phyloP scores from a whole-genome alignment of 2,329 filamentous ascomycete species.

The Colletotrichum magnum region DNA sequence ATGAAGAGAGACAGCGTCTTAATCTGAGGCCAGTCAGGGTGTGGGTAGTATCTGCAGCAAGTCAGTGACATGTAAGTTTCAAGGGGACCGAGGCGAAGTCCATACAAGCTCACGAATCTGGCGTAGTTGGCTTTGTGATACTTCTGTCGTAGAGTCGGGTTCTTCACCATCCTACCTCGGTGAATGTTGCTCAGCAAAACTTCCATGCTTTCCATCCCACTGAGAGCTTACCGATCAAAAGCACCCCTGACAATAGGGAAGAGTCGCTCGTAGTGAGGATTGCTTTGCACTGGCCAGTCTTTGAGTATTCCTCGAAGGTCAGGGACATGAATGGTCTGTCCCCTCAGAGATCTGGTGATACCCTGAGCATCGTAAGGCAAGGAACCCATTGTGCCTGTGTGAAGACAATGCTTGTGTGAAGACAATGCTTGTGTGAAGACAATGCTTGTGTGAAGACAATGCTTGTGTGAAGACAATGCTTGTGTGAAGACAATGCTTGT shows the following conservation, averaged over 20 bases:
- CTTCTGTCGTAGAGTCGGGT: constrained; percentile 17
- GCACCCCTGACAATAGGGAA: constrained; percentile 41
- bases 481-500: background rate
- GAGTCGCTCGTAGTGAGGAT: constrained; percentile 44
- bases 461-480: no score
- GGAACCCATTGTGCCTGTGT: background rate
- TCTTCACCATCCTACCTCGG: constrained; percentile 15
- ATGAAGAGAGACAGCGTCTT: constrained; percentile 45
- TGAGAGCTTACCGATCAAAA: constrained; percentile 7
- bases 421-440: no score
- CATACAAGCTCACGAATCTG: constrained; percentile 35
- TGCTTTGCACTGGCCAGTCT: constrained; percentile 45
- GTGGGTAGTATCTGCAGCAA: constrained; percentile 43
- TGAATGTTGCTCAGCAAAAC: no score
- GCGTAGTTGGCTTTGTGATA: constrained; percentile 30
- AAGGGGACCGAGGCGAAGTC: background rate
- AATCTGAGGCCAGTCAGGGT: constrained; percentile 40
- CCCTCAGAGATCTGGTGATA: constrained; percentile 45
- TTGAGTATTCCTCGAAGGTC: constrained; percentile 45
- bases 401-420: background rate
- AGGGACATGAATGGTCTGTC: constrained; percentile 47
- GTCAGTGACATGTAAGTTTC: background rate
- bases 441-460: no score
- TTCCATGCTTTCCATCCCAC: background rate
- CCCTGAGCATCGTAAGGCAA: constrained; percentile 3